Percentiles rank a stretch among this genome's conserved stretches.
These are phyloP conservation scores for Schizothecium vesticola DNA, from an alignment of 495 filamentous ascomycete genomes.

Conservation along the genomic window DNA sequence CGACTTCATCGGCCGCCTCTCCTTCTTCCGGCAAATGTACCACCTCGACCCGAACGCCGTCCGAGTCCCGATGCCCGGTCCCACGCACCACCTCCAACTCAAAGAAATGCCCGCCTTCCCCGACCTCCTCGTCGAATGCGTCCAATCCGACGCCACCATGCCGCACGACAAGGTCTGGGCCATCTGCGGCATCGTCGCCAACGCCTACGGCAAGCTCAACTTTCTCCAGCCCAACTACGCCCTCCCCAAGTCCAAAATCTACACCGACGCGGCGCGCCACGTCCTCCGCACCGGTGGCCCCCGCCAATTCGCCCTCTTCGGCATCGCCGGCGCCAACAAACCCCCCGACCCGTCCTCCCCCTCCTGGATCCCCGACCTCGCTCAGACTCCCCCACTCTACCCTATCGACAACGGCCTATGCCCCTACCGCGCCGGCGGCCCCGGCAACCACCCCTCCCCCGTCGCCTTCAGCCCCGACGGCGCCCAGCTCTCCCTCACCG, in stretches of 20 bases:
- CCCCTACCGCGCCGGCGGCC: background rate
- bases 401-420: background rate
- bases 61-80: no score
- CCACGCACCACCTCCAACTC: background rate
- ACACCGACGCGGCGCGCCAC: background rate
- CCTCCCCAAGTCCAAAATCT: background rate
- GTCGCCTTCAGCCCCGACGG: background rate
- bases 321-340: background rate
- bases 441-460: background rate
- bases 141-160: conserved; percentile 1
- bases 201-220: background rate
- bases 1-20: conserved; percentile 1
- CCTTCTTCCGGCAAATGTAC: background rate
- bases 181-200: background rate
- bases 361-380: background rate
- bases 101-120: background rate
- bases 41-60: background rate
- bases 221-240: background rate
- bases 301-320: background rate
- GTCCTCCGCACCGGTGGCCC: background rate
- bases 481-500: background rate
- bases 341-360: background rate
- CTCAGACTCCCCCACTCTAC: background rate
- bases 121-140: conserved; percentile 1
- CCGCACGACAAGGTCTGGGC: conserved; percentile 3